These are phyloP conservation scores for Colletotrichum incanum DNA, from an alignment of 2,329 filamentous ascomycete genomes.

Conservation along the genomic window DNA sequence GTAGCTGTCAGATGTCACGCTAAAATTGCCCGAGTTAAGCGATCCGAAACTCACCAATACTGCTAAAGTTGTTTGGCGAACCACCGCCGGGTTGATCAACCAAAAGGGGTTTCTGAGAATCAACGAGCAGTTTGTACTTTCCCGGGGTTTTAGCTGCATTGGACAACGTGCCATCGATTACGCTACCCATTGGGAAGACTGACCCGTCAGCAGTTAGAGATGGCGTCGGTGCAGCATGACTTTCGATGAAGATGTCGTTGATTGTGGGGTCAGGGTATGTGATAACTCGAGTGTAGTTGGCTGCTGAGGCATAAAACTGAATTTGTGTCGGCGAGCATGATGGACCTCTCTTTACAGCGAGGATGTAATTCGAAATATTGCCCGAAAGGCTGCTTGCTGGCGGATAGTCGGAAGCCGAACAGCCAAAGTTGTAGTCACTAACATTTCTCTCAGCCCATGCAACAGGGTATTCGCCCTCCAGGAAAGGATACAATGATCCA, in stretches of 20 bases:
- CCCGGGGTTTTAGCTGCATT: background rate
- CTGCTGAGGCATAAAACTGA: constrained; percentile 27
- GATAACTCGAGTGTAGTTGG: constrained; percentile 33
- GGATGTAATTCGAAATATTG: constrained; percentile 10
- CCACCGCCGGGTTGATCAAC: constrained; percentile 34
- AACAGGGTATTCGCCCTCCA: constrained; percentile 26
- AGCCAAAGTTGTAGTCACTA: constrained; percentile 14
- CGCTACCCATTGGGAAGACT: constrained; percentile 34
- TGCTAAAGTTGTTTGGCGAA: constrained; percentile 38
- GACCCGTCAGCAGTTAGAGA: constrained; percentile 27
- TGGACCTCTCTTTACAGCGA: constrained; percentile 17
- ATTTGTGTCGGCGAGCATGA: constrained; percentile 20
- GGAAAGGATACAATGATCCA: constrained; percentile 33
- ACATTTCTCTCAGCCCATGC: constrained; percentile 14
- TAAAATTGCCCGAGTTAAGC: background rate
- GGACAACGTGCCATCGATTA: constrained; percentile 6
- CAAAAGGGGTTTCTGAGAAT: constrained; percentile 17
- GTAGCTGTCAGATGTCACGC: background rate
- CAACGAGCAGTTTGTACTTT: constrained; percentile 19
- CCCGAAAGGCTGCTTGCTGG: constrained; percentile 8
- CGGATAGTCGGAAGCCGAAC: constrained; percentile 24
- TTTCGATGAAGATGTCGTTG: constrained; percentile 29
- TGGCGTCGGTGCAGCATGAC: constrained; percentile 32
- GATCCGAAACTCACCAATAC: constrained; percentile 23
- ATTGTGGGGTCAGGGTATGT: constrained; percentile 38